Evolutionary conservation across 208 protist genomes (phyloP).

Genomic region (Jaenimonas drosophilae): DNA sequence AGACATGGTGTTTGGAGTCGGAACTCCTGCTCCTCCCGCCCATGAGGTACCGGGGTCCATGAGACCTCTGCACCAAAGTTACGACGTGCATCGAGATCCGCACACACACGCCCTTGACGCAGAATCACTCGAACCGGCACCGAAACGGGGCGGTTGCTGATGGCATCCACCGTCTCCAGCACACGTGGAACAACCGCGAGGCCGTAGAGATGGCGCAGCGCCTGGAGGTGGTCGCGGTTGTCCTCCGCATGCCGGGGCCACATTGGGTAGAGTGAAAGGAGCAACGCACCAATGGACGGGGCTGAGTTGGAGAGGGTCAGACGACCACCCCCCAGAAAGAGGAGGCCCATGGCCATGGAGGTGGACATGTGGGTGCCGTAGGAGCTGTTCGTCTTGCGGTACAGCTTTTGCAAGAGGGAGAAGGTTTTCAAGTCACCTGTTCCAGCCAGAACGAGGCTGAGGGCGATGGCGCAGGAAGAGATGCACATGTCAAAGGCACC

Average conservation of each 20-base stretch:
- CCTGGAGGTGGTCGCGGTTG: constrained; percentile 88
- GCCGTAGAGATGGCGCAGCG: constrained; percentile 93
- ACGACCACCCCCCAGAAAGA: constrained; percentile 92
- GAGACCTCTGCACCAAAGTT: not conserved
- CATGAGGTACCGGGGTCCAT: constrained; percentile 8
- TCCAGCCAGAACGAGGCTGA: constrained; percentile 89
- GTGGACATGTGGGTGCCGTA: constrained; percentile 94
- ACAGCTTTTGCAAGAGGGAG: constrained; percentile 51
- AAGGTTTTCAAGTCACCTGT: constrained; percentile 83
- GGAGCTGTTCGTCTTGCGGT: constrained; percentile 33
- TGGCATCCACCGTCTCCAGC: constrained; percentile 87
- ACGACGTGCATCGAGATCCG: not conserved
- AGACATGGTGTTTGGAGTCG: constrained; percentile 62
- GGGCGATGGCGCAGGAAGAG: constrained; percentile 48
- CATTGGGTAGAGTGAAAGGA: constrained; percentile 90
- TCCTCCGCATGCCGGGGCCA: constrained; percentile 85
- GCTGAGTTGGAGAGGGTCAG: constrained; percentile 81
- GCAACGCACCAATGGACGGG: constrained; percentile 81
- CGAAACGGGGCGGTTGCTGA: constrained; percentile 63
- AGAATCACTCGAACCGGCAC: constrained; percentile 62
- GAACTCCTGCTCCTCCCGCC: constrained; percentile 29
- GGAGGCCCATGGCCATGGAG: constrained; percentile 90
- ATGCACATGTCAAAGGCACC: constrained; percentile 69
- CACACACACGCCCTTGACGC: constrained; percentile 10
- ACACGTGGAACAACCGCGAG: constrained; percentile 88